Evolutionary conservation across 1,284 basidiomycete genomes (phyloP), one percentile per base, ranked within the genome.

Genomic region (Papiliotrema fonsecae): DNA sequence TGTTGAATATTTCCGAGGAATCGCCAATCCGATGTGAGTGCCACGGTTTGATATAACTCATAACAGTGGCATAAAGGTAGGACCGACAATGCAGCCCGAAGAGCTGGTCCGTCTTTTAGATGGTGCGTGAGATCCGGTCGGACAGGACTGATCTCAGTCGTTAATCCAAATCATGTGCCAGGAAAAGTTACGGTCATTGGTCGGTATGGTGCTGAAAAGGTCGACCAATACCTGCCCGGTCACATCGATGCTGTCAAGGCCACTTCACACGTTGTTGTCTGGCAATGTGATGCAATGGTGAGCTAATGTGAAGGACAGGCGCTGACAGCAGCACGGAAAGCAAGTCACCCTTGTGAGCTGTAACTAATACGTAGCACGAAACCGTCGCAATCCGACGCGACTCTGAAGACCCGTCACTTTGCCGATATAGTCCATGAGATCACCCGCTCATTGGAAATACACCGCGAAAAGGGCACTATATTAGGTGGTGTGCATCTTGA

Each of bases 401-500:
- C 60, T 16, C 79, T 88, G 57, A 93, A 94, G 73, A 97, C 92
- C 0, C 83, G 93, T 24, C 81, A 90, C 67, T 97, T 97, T 65
- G 82, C 84, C 34, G 90, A 91, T 44, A 89, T 98, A 65, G 86
- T 97, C 49, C 80, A 80, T 46, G 94, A 98, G 72, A 80, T 98
- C 35, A 86, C 85, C 0, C 77, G 85, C 1, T 88, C 85, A 51
- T 79, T 97, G 55, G 79, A 81, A 21, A 90, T 97, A 53, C 93
- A 97, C 69, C 73, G 80, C 6, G 75, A 79, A 36, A 80, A 80
- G 56, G 76, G 77, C 16, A 91, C 88, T 5, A 81, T 84, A 31
- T 78, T 97, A 1, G 86, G 86, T n/a, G 94, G 94, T n/a, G 87
- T 97, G 19, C 92, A 90, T 67, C 82, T 98, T 36, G 94, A 98